Evolutionary conservation across 116 monocot species (phyloP).

Genomic region (Papilionanthe hybrid): DNA sequence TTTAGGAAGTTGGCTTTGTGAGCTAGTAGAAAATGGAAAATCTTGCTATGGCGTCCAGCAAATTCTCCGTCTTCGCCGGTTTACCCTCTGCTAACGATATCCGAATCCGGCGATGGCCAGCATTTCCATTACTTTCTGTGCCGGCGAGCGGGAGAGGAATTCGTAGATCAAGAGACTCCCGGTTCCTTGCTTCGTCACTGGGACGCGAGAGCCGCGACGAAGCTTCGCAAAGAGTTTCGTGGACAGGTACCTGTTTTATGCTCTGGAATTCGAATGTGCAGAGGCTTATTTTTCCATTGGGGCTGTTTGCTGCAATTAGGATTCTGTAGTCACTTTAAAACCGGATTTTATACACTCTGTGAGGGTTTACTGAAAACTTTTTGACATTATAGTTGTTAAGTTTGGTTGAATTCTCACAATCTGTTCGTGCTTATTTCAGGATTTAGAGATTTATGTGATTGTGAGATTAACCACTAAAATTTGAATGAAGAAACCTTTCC

Average conservation of each 20-base stretch:
- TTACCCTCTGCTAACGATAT: conserved; percentile 1
- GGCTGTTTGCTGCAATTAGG: not conserved
- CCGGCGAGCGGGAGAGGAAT: not conserved
- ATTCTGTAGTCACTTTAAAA: too few species aligned
- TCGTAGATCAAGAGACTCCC: not conserved
- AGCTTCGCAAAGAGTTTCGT: not conserved
- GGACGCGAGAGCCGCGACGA: not conserved
- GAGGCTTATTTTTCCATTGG: not conserved
- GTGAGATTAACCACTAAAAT: too few species aligned
- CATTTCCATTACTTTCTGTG: conserved; percentile 1
- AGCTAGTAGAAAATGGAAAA: conserved; percentile 15
- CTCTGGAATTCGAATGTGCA: not conserved
- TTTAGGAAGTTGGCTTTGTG: not conserved
- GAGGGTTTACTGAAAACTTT: too few species aligned
- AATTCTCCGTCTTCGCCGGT: conserved; percentile 4
- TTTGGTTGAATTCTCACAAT: too few species aligned
- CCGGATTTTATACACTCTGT: too few species aligned
- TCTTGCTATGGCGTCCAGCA: conserved; percentile 8
- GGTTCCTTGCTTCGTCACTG: conserved; percentile 1
- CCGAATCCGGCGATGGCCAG: conserved; percentile 11
- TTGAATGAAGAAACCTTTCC: too few species aligned
- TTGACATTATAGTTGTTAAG: too few species aligned
- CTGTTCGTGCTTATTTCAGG: too few species aligned
- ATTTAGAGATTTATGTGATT: too few species aligned
- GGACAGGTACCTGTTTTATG: conserved; percentile 7